A percentile compares a stretch with the other conserved stretches of the same genome.
Evolutionary conservation across 73 alveolate species (phyloP).

Genomic region (Stentor coeruleus): DNA sequence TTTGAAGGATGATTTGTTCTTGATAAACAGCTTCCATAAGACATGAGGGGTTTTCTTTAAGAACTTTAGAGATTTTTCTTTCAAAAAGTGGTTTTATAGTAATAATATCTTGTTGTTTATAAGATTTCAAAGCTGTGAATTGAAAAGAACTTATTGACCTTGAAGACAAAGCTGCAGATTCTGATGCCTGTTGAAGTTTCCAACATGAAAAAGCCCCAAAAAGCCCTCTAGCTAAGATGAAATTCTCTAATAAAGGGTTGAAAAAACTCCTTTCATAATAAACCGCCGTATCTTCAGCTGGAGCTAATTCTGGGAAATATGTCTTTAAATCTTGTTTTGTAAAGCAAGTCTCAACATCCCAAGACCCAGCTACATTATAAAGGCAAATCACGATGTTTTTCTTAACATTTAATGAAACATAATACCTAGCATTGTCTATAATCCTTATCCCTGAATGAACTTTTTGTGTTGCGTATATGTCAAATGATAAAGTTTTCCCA

Average conservation of each 20-base stretch:
- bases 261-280: background rate
- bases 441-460: background rate
- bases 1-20: slow-evolving; percentile 8
- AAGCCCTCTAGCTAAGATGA: background rate
- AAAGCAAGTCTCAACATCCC: background rate
- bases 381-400: background rate
- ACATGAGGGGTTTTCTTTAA: background rate
- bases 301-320: background rate
- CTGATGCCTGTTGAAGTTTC: background rate
- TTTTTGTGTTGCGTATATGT: no score
- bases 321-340: background rate
- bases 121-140: background rate
- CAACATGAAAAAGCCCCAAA: slow-evolving; percentile 22
- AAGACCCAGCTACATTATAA: no score
- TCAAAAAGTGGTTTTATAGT: background rate
- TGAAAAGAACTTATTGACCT: background rate
- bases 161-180: background rate
- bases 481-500: background rate
- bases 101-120: background rate
- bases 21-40: background rate
- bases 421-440: background rate
- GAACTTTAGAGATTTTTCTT: background rate
- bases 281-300: background rate
- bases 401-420: background rate
- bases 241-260: background rate